Base-by-base conservation (phyloP, 2,329 filamentous ascomycete species). In the Phyllosticta citribraziliensis region DNA sequence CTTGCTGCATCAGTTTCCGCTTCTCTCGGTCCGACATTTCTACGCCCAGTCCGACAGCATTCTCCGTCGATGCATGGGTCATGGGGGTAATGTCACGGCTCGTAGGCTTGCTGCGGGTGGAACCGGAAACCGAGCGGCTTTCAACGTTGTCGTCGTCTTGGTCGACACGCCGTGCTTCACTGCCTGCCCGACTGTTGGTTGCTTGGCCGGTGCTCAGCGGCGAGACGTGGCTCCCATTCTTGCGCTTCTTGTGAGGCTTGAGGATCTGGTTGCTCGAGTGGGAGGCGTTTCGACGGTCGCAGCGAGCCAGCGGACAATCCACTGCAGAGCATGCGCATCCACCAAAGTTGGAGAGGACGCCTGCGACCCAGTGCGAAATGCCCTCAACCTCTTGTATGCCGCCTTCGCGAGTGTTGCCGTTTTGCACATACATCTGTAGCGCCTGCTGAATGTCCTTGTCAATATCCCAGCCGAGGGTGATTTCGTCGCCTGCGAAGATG, bases 261-360 rank as follows among this genome's bases (percentile, higher is more conserved):
- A 79, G 80, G 5, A 69, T 65, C 65, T 76, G 79, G 24, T 22
- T 56, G 27, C 33, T 61, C 30, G 57, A 47, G 40, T 65, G 57
- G 2, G 66, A 64, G 20, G 65, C 67, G 40, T 69, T 69, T 20
- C 68, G 67, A 52, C 70, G 70, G 51, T 72, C 71, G 57, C 70
- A 72, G 30, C 69, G 70, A 56, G 74, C 71, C 17, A 74, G 62
- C 14, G 74, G 67, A 63, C 73, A 74, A 61, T 72, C 69, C 60
- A 56, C 47, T 12, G 56, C 52, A 6, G 55, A 33, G 71, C 89
- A 93, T 4, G 88, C 89, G 73, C 89, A 93, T 19, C 88, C 88
- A 19, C 89, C 89, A 67, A 90, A 88, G 70, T 91, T 88, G 19
- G 88, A 87, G 6, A 92, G 79, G 9, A 91, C 85, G 51, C 80